Base-by-base conservation (phyloP, 345 rosid genomes). In the Acer yangbiense region DNA sequence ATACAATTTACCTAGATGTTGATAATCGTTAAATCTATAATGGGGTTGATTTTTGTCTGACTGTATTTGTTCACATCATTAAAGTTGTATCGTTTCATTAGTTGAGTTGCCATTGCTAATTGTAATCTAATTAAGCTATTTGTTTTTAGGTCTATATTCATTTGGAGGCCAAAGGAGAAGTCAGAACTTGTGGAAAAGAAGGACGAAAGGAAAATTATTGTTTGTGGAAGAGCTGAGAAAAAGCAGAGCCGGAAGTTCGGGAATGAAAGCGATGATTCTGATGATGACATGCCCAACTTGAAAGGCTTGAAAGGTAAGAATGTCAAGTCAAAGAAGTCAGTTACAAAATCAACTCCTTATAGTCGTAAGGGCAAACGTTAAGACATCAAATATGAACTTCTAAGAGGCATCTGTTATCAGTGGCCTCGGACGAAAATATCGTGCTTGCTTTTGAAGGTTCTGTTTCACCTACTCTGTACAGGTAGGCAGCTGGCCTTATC, bases 111-210 rank as follows among this genome's bases (percentile, higher is more conserved):
- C 55, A 11, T 43, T 48, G 3, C 18, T 1, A 32, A 10, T 48
- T 29, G 14, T 65, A 43, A 11, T 70, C 66, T 70, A 60, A 79
- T 55, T 52, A 21, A 58, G 25, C 43, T 39, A 23, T 63, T 78
- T 43, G 46, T n/a, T 20, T 83, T 72, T 76, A 96, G 99, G 88
- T 96, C 98, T 63, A 86, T 96, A 60, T 92, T 92, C 82, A 90
- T 96, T 62, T 96, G 99, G 99, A 87, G 88, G 83, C 98, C 97
- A 9, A 88, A 87, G 80, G 92, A 85, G 79, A 85, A 83, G 68
- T 55, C 79, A 0, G 91, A 92, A 57, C 46, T 73, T 18, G 84
- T 72, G 62, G 92, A 92, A 75, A 86, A 79, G 69, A 89, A 82
- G 76, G 91, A 91, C 29, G 86, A 83, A 39, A 86, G 81, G 77